Percentiles rank a stretch among this genome's conserved stretches.
These are phyloP conservation scores for Westerdykella sp. DNA, from an alignment of 2,329 filamentous ascomycete genomes.

Conservation along the genomic window DNA sequence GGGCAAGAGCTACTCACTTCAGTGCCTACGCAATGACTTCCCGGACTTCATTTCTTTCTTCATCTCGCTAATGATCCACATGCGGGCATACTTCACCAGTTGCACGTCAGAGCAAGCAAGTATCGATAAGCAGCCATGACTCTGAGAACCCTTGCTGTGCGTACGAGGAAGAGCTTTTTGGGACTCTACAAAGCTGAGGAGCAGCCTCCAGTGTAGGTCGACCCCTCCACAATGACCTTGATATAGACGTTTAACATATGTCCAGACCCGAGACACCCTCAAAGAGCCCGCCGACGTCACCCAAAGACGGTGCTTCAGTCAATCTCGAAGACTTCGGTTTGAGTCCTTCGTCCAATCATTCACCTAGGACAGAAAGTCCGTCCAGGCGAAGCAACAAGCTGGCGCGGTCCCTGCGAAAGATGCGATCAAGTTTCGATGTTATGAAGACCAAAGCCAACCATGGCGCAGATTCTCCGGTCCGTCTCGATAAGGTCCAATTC, in stretches of 20 bases:
- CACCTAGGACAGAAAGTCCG: conserved; percentile 16
- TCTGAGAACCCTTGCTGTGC: conserved; percentile 21
- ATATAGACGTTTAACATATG: neutral
- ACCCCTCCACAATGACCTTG: neutral
- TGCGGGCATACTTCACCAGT: no score
- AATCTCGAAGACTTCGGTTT: conserved; percentile 13
- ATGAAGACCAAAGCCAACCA: neutral
- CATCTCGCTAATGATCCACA: no score
- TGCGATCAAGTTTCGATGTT: conserved; percentile 12
- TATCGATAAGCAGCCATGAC: conserved; percentile 16
- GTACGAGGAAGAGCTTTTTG: conserved; percentile 26
- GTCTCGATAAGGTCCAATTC: no score
- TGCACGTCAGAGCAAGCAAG: conserved; percentile 3
- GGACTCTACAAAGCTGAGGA: conserved; percentile 20
- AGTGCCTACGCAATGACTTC: no score
- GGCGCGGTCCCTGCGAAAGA: conserved; percentile 23
- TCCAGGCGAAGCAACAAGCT: conserved; percentile 21
- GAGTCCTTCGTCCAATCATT: conserved; percentile 5
- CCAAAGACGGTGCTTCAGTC: neutral
- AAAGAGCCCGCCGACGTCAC: neutral
- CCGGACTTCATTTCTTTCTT: no score
- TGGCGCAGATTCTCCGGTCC: no score
- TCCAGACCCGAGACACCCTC: neutral
- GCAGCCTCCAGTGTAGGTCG: conserved; percentile 4
- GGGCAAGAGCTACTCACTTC: no score